These are phyloP conservation scores for Akanthomyces lecanii DNA, from an alignment of 2,329 filamentous ascomycete genomes.

Conservation along the genomic window DNA sequence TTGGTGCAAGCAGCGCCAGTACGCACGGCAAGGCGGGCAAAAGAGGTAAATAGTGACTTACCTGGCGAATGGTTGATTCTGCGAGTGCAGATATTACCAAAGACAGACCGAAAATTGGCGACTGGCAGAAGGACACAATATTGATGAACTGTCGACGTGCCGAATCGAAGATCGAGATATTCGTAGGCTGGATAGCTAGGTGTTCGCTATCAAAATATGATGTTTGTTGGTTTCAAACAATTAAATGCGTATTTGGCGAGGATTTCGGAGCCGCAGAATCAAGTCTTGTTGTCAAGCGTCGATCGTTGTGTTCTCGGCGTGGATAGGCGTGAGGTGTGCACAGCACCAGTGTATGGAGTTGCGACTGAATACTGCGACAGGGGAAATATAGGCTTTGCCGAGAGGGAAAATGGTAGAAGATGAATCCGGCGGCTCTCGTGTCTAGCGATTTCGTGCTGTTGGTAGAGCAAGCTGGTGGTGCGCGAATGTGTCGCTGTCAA, in stretches of 20 bases:
- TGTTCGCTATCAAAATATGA: not conserved
- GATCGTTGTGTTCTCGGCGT: too few species aligned
- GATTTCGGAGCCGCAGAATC: too few species aligned
- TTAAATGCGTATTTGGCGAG: too few species aligned
- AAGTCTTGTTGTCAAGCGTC: too few species aligned
- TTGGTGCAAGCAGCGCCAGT: not conserved
- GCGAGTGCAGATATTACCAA: not conserved
- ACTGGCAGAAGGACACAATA: not conserved
- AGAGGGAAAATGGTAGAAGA: too few species aligned
- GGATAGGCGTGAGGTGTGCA: not conserved
- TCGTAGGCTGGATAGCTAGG: not conserved
- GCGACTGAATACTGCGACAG: too few species aligned
- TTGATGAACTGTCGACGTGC: not conserved
- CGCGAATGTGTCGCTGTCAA: too few species aligned
- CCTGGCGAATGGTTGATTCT: not conserved
- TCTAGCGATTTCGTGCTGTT: too few species aligned
- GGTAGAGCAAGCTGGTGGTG: too few species aligned
- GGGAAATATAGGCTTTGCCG: too few species aligned
- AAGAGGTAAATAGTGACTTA: conserved; percentile 1
- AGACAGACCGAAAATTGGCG: not conserved
- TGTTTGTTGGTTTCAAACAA: not conserved
- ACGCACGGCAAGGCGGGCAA: not conserved
- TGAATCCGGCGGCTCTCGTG: too few species aligned
- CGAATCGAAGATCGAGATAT: not conserved
- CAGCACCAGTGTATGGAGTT: not conserved